Percentiles rank a stretch among this genome's conserved stretches.
Evolutionary conservation across 2,329 filamentous ascomycete species (phyloP).

Genomic region (Cryoendolithus antarcticus): DNA sequence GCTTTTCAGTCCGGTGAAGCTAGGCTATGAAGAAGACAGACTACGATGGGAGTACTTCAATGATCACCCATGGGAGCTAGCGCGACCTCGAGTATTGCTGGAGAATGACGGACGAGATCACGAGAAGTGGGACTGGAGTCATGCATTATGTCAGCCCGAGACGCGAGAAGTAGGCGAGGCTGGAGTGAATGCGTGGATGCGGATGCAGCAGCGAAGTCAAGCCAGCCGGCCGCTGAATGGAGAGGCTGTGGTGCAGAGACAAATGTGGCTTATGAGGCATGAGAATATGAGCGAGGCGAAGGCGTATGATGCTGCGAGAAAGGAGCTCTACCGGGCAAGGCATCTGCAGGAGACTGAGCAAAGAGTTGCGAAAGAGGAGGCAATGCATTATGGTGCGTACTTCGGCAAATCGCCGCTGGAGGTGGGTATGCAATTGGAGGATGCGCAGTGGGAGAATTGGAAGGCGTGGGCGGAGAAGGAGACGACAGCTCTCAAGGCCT

Average conservation of each 20-base stretch:
- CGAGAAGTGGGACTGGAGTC: slow-evolving; percentile 64
- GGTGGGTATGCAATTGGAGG: slow-evolving; percentile 70
- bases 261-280: slow-evolving; percentile 66
- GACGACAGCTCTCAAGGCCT: slow-evolving; percentile 36
- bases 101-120: slow-evolving; percentile 78
- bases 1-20: slow-evolving; percentile 66
- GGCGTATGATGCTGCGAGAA: slow-evolving; percentile 78
- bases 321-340: slow-evolving; percentile 79
- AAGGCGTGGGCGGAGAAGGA: slow-evolving; percentile 60
- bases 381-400: slow-evolving; percentile 70
- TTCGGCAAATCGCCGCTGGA: slow-evolving; percentile 69
- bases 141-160: slow-evolving; percentile 4
- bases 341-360: slow-evolving; percentile 71
- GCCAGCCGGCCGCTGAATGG: slow-evolving; percentile 65
- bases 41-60: slow-evolving; percentile 73
- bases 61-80: slow-evolving; percentile 96
- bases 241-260: slow-evolving; percentile 65
- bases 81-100: slow-evolving; percentile 70
- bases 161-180: slow-evolving; percentile 2
- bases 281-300: slow-evolving; percentile 30
- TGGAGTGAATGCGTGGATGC: slow-evolving; percentile 13
- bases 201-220: slow-evolving; percentile 46
- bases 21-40: slow-evolving; percentile 72
- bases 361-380: slow-evolving; percentile 78
- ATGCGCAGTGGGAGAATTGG: slow-evolving; percentile 71